Conservation (phyloP, 306 rosid species). For the Trifolium repens region DNA sequence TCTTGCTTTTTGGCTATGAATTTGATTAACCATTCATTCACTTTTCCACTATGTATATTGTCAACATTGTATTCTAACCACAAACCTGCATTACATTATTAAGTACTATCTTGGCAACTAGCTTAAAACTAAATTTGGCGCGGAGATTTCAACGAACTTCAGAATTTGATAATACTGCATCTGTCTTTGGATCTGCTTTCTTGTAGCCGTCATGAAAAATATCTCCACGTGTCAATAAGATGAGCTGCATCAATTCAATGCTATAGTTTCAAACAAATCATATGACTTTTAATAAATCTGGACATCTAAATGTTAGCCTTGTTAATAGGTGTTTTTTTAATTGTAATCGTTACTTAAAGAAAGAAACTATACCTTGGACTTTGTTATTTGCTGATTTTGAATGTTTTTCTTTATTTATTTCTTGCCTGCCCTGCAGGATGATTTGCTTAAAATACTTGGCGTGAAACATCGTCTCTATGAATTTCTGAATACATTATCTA, state of each 20-base stretch:
- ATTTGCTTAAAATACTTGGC: conserved; percentile 85
- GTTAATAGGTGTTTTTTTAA: neutral
- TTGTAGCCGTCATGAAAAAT: conserved; percentile 1
- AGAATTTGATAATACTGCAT: conserved; percentile 17
- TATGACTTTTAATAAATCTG: neutral
- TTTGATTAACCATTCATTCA: conserved; percentile 17
- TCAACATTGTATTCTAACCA: conserved; percentile 18
- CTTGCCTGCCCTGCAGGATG: conserved; percentile 68
- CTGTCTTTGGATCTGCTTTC: conserved; percentile 25
- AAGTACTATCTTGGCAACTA: neutral
- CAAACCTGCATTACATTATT: conserved; percentile 10
- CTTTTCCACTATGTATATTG: conserved; percentile 10
- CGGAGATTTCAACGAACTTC: conserved; percentile 14
- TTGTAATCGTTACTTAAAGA: neutral
- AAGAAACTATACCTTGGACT: conserved; percentile 37
- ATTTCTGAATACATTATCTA: conserved; percentile 68
- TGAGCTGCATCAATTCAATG: conserved; percentile 19
- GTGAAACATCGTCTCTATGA: conserved; percentile 88
- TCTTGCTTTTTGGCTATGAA: conserved; percentile 12
- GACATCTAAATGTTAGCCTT: neutral
- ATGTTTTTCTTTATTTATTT: conserved; percentile 18
- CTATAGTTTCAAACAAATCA: conserved; percentile 31
- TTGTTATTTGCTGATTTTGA: conserved; percentile 34
- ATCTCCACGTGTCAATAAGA: conserved; percentile 1
- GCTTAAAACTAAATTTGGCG: conserved; percentile 5